These are phyloP conservation scores for Cenchrus fungigraminus DNA, from an alignment of 176 grass and related monocot species.

Conservation along the genomic window DNA sequence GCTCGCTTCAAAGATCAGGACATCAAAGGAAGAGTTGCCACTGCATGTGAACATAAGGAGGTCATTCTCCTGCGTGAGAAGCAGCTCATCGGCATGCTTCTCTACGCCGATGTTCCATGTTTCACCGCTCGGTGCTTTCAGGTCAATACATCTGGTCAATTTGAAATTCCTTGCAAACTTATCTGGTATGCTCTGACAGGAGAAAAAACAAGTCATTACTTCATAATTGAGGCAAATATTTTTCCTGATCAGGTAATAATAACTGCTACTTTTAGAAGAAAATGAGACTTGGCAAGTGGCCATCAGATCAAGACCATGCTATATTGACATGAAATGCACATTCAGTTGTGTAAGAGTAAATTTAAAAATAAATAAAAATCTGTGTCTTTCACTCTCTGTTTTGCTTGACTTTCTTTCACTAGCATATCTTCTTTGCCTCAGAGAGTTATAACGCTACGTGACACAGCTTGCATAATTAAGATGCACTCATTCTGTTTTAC, in stretches of 20 bases:
- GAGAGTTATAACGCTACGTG: not conserved
- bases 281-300: not conserved
- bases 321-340: not conserved
- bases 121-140: constrained; percentile 39
- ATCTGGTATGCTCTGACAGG: constrained; percentile 21
- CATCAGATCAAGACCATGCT: not conserved
- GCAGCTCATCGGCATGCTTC: constrained; percentile 19
- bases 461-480: not conserved
- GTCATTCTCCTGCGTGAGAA: constrained; percentile 46
- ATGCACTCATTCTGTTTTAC: not conserved
- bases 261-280: not conserved
- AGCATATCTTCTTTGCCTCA: not conserved
- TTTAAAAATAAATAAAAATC: not conserved
- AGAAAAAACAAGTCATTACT: not conserved
- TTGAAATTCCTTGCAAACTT: constrained; percentile 49
- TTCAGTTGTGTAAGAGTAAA: not conserved
- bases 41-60: constrained; percentile 54
- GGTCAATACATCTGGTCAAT: not conserved
- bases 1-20: constrained; percentile 45
- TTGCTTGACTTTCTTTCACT: not conserved
- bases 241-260: not conserved
- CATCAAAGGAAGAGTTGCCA: constrained; percentile 46
- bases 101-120: constrained; percentile 30
- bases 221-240: not conserved
- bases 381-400: not conserved